These are phyloP conservation scores for Paxillus ammoniavirescens DNA, from an alignment of 768 basidiomycete genomes.

Conservation along the genomic window DNA sequence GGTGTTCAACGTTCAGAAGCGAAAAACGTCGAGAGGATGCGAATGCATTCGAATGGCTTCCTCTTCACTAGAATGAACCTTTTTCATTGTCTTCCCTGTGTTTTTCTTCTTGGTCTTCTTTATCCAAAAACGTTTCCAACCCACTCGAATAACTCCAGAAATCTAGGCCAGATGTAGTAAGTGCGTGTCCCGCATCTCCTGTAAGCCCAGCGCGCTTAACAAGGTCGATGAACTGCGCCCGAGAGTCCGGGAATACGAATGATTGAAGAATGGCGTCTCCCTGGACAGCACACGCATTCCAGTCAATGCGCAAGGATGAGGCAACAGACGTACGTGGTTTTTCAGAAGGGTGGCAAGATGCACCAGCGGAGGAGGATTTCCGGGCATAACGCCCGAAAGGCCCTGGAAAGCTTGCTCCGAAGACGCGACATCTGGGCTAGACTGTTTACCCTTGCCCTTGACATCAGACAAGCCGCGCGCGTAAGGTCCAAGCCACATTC, in stretches of 20 bases:
- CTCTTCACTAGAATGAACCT: not conserved
- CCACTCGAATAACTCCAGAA: slow-evolving; percentile 65
- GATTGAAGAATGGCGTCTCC: slow-evolving; percentile 51
- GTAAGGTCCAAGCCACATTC: slow-evolving; percentile 57
- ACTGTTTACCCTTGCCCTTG: slow-evolving; percentile 44
- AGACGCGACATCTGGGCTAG: slow-evolving; percentile 38
- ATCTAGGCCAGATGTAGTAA: slow-evolving; percentile 45
- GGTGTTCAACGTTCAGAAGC: not conserved
- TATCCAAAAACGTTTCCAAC: slow-evolving; percentile 3
- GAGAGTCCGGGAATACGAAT: slow-evolving; percentile 77
- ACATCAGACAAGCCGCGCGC: slow-evolving; percentile 10
- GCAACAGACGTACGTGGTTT: slow-evolving; percentile 51
- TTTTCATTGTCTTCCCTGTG: slow-evolving; percentile 4
- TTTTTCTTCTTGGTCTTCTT: not conserved
- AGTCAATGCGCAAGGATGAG: slow-evolving; percentile 2
- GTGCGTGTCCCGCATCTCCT: slow-evolving; percentile 24
- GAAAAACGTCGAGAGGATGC: no score
- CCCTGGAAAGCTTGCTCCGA: slow-evolving; percentile 5
- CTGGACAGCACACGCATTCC: slow-evolving; percentile 35
- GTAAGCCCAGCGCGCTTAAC: slow-evolving; percentile 47
- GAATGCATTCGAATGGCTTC: not conserved
- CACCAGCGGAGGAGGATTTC: slow-evolving; percentile 33
- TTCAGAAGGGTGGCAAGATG: slow-evolving; percentile 52
- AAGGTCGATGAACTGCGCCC: slow-evolving; percentile 61
- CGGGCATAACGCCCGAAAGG: slow-evolving; percentile 9